A percentile compares a stretch with the other conserved stretches of the same genome.
Conservation (phyloP, 306 rosid species). For the Clitoria ternatea region DNA sequence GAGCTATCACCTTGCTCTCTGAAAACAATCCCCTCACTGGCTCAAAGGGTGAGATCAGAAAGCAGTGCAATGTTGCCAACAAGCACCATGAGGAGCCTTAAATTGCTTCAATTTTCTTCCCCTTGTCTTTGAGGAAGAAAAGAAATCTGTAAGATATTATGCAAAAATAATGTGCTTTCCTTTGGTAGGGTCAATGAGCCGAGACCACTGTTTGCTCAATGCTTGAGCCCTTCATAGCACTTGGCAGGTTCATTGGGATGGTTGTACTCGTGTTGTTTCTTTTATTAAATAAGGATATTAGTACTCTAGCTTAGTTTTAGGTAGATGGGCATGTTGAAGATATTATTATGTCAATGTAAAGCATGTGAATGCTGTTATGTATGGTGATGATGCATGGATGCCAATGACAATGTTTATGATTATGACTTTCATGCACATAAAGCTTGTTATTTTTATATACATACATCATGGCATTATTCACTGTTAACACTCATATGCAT, state of each 20-base stretch:
- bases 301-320: conserved; percentile 21
- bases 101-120: conserved; percentile 22
- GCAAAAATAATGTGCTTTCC: conserved; percentile 29
- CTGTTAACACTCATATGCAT: neutral
- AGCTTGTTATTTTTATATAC: neutral
- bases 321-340: conserved; percentile 2
- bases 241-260: conserved; percentile 6
- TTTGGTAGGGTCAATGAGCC: neutral
- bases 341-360: neutral
- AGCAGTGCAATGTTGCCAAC: conserved; percentile 86
- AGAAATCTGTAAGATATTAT: conserved; percentile 29
- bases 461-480: neutral
- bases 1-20: conserved; percentile 74
- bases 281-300: conserved; percentile 10
- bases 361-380: conserved; percentile 27
- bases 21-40: conserved; percentile 98
- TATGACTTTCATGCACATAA: conserved; percentile 27
- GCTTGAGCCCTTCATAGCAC: neutral
- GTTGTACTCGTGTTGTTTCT: conserved; percentile 5
- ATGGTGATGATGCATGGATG: conserved; percentile 32
- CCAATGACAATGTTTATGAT: conserved; percentile 24
- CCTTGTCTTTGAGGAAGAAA: conserved; percentile 29
- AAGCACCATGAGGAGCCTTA: conserved; percentile 48
- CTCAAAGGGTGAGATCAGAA: conserved; percentile 80
- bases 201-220: neutral